Evolutionary conservation across 208 protist genomes (phyloP), one percentile per base, ranked within the genome.

Genomic region (Leishmania mexicana): DNA sequence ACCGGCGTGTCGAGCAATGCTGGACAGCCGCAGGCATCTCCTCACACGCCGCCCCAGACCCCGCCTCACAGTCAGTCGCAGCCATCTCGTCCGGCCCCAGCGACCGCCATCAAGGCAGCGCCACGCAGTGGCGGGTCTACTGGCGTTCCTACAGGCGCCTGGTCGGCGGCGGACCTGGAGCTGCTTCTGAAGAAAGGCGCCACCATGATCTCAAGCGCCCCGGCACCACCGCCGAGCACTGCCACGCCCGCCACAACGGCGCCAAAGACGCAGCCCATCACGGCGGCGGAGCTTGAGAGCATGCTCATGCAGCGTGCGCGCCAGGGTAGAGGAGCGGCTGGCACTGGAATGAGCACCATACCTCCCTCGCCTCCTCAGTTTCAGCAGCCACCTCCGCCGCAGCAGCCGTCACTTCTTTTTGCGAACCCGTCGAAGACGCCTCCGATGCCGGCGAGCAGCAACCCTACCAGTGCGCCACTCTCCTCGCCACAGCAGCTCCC

Each of bases 141-240:
- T 1, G 76, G 6, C 38, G 21, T 65, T 19, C 60, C 74, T 40
- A 31, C 80, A 45, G 71, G 83, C 57, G 77, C 87, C 71, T 94
- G 90, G 91, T 79, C 81, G 3, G 91, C 86, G 65, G 84, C 87
- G 38, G 93, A 96, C 51, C 78, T 96, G 60, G 93, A 96, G 85
- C 70, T 86, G 68, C 64, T 89, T 65, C 83, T 96, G 78, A 80
- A 85, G 64, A 90, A 76, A 45, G 85, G 81, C 28, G 64, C 28
- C 49, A 70, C 75, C 65, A 42, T 78, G n/a, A 60, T 67, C 24
- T 35, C 79, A 6, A 51, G 68, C 0, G 62, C 35, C 15, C 74
- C 78, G 28, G 77, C 64, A 58, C 64, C 65, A 24, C 64, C 58
- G 47, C 42, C 75, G 19, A 54, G 47, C 35, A 45, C 75, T 35